Evolutionary conservation across 176 grass and related monocot genomes (phyloP).

Genomic region (Pharus latifolius): DNA sequence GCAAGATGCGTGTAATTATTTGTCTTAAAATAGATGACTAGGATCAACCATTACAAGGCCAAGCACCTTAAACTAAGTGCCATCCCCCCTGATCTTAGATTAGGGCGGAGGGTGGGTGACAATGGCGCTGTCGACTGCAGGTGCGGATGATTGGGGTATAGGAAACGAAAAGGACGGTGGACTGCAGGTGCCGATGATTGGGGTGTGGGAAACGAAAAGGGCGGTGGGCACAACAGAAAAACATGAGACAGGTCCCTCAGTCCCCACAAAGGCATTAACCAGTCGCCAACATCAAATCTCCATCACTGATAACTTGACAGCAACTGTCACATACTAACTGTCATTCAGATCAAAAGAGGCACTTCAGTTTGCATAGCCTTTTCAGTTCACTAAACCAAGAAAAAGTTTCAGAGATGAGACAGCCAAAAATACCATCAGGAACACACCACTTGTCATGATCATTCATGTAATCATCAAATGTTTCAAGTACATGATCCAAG

Average conservation of each 20-base stretch:
- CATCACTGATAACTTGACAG: not conserved
- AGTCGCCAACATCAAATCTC: not conserved
- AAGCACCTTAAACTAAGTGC: no score
- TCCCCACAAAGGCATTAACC: not conserved
- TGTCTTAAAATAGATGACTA: no score
- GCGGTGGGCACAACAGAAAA: not conserved
- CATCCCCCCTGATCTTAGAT: no score
- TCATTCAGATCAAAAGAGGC: not conserved
- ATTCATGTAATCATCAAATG: not conserved
- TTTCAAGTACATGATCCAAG: slow-evolving; percentile 12
- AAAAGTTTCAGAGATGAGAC: slow-evolving; percentile 9
- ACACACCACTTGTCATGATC: not conserved
- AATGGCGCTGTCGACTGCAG: no score
- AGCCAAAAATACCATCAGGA: slow-evolving; percentile 18
- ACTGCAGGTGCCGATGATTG: no score
- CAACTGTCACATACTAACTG: slow-evolving; percentile 5
- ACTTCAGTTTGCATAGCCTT: not conserved
- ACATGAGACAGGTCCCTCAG: not conserved
- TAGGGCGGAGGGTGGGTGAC: no score
- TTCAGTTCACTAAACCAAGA: not conserved
- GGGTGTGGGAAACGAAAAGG: no score
- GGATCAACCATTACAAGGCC: no score
- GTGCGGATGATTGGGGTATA: no score
- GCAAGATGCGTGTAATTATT: no score
- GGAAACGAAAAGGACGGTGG: no score